Evolutionary conservation across 345 rosid species (phyloP).

Genomic region (Adansonia digitata): DNA sequence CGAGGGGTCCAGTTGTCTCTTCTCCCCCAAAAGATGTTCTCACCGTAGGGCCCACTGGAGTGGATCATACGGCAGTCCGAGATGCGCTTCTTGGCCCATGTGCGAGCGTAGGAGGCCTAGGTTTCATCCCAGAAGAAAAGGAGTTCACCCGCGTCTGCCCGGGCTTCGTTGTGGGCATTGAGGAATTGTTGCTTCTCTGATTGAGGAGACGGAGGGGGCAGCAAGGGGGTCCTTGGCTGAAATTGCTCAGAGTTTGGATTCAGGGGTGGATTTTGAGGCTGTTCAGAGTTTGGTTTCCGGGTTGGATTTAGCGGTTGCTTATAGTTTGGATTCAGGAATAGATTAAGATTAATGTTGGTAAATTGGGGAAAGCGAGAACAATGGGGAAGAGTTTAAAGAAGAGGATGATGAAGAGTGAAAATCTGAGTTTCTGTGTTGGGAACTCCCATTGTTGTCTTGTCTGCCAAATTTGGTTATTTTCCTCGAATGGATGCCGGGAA

Average conservation of each 20-base stretch:
- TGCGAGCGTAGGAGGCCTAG: conserved; percentile 33
- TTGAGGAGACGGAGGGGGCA: no score
- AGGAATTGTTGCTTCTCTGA: conserved; percentile 10
- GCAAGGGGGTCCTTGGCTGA: no score
- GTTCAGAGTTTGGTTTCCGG: not conserved
- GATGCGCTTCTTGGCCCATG: conserved; percentile 32
- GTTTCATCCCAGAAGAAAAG: conserved; percentile 36
- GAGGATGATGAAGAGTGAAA: not conserved
- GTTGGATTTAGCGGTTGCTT: no score
- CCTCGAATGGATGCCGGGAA: not conserved
- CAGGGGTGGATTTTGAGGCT: no score
- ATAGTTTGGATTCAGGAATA: no score
- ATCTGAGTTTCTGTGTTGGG: not conserved
- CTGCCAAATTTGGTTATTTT: not conserved
- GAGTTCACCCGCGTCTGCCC: conserved; percentile 22
- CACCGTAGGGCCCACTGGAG: conserved; percentile 44
- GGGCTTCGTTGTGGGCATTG: conserved; percentile 36
- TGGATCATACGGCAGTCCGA: conserved; percentile 39
- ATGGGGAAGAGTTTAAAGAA: not conserved
- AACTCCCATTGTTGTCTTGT: conserved; percentile 5
- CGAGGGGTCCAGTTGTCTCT: conserved; percentile 31
- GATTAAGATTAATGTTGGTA: not conserved
- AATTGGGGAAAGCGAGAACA: not conserved
- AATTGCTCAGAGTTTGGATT: not conserved
- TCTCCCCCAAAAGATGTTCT: conserved; percentile 48